Percentiles rank a stretch among this genome's conserved stretches.
Evolutionary conservation across 768 basidiomycete genomes (phyloP).

Genomic region (Suillus bovinus): DNA sequence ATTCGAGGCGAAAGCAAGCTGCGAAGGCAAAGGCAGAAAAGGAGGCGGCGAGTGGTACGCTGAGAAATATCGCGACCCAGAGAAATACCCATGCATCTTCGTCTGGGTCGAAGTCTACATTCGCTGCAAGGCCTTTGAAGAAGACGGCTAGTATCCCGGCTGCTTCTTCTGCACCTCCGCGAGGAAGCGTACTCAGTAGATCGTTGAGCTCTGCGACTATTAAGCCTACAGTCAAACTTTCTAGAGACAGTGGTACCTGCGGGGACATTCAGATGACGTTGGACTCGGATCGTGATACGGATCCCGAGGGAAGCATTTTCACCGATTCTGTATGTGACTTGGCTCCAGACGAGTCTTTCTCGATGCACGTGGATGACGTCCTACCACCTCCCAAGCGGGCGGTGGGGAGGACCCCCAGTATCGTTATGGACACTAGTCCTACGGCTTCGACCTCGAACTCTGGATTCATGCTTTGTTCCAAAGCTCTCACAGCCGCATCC

Average conservation of each 20-base stretch:
- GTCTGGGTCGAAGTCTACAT: neutral
- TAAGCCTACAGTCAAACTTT: neutral
- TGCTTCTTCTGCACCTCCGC: neutral
- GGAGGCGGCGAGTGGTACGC: constrained; percentile 9
- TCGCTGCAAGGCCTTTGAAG: neutral
- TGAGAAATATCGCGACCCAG: neutral
- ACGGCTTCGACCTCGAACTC: neutral
- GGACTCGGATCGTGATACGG: neutral
- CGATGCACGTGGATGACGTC: neutral
- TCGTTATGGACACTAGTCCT: no score
- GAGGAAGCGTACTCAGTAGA: neutral
- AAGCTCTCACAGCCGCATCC: neutral
- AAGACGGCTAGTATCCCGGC: neutral
- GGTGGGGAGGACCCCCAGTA: neutral
- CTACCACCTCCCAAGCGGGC: neutral
- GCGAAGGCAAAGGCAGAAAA: constrained; percentile 15
- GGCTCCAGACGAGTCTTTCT: neutral
- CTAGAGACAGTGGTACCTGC: neutral
- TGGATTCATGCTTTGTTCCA: neutral
- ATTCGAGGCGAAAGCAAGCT: constrained; percentile 28
- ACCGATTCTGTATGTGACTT: no score
- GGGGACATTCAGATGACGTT: neutral
- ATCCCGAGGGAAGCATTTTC: neutral
- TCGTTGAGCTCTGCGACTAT: neutral
- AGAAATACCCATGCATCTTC: neutral